Evolutionary conservation across 768 basidiomycete species (phyloP).

Genomic region (Mrakia hoshinonis): DNA sequence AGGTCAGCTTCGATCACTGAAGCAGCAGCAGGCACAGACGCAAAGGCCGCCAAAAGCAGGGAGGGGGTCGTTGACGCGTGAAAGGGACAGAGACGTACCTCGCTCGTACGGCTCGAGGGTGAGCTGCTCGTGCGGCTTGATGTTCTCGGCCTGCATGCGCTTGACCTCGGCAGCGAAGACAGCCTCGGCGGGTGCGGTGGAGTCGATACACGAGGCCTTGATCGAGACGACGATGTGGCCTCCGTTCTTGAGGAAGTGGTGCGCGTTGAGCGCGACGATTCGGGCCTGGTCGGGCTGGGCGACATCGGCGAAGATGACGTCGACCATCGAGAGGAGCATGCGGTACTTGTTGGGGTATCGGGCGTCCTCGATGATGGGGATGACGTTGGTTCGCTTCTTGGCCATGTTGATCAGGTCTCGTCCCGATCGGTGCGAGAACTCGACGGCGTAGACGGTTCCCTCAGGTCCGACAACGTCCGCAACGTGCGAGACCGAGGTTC

Average conservation of each 20-base stretch:
- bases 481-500: slow-evolving; percentile 96
- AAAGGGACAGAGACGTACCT: slow-evolving; percentile 31
- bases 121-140: slow-evolving; percentile 93
- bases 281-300: slow-evolving; percentile 98
- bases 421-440: slow-evolving; percentile 92
- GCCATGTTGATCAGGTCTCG: slow-evolving; percentile 99
- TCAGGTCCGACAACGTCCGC: slow-evolving; percentile 98
- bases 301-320: slow-evolving; percentile 96
- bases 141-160: slow-evolving; percentile 60
- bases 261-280: slow-evolving; percentile 85
- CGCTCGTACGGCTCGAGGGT: slow-evolving; percentile 64
- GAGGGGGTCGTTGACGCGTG: not conserved
- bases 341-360: slow-evolving; percentile 93
- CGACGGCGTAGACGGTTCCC: slow-evolving; percentile 94
- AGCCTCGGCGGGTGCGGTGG: slow-evolving; percentile 77
- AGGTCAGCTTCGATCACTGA: too few relatives aligned
- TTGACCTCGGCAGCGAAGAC: slow-evolving; percentile 85
- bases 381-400: slow-evolving; percentile 97
- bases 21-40: too few relatives aligned
- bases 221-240: slow-evolving; percentile 93
- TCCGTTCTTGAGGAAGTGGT: slow-evolving; percentile 88
- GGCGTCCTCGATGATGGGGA: slow-evolving; percentile 96
- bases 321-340: slow-evolving; percentile 89
- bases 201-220: slow-evolving; percentile 98
- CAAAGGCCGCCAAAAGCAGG: too few relatives aligned